Base-by-base conservation (phyloP, 2,329 filamentous ascomycete species). In the Aspergillus neotritici region DNA sequence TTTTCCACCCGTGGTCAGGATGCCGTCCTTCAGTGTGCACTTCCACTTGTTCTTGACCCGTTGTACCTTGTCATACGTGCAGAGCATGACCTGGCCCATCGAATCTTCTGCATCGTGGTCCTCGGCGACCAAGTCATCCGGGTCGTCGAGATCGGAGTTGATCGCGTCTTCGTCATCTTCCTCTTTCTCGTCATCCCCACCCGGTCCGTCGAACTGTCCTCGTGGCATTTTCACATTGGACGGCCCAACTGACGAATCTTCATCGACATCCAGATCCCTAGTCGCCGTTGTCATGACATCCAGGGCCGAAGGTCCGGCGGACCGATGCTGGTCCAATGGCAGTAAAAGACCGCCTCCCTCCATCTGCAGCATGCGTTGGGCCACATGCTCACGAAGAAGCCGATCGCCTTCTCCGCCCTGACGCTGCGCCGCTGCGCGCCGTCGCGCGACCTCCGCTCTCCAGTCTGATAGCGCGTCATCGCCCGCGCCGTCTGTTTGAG, bases 31-130 rank as follows among this genome's bases (percentile, higher is more conserved):
- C 51, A 98, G 81, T 1, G 88, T 90, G 70, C 93, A 98, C 86
- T 98, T 98, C 87, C 87, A 93, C 80, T 93, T 98, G 73, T 97
- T 98, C 82, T 98, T 98, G 60, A 97, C 93, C 37, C 93, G 80
- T 70, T 97, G 91, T 8, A 98, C 93, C 74, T 98, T 98, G 74
- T 98, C 93, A 65, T 98, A 98, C 64, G 94, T 96, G 74, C 93
- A 98, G 32, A 98, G 82, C 87, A 98, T 97, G 63, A 94, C 90
- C 56, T 94, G 86, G 1, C 84, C 83, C 52, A 86, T 79, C 30
- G 83, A 80, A 34, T 94, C 90, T 47, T 94, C 88, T 11, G 89
- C 87, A 39, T 93, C 90, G 29, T 93, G 87, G 16, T 91, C 87
- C 16, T 93, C 88, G 25, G 86, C 83, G 13, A 81, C 70, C 9